Base-by-base conservation (phyloP, 169 alveolate genomes). In the Plasmodium billcollinsi region DNA sequence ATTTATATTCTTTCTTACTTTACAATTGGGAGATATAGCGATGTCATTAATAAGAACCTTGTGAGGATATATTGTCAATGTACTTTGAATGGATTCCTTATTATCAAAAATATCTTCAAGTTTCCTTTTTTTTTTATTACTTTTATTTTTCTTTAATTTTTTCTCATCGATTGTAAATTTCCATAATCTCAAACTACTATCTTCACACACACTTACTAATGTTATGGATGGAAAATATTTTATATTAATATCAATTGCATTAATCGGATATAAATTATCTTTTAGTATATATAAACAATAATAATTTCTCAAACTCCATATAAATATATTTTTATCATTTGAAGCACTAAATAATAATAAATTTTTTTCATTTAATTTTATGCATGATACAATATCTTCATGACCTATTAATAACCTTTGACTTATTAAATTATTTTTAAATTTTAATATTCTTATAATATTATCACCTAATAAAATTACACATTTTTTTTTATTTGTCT, bases 141-240 rank as follows among this genome's bases (percentile, higher is more conserved):
- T 62, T 3, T 24, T 73, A 20, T 70, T 72, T 11, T 49, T 65
- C 59, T 85, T 49, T 47, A 71, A 24, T 8, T 26, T 62, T 7
- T 70, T 76, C 18, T 47, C 18, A 6, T 85, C 56, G 14, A 85
- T 20, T 18, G 33, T 29, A 71, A 59, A 85, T 14, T 59, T 85
- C 92, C 92, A 85, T 18, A 85, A 20, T 45, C 72, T 85, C 26
- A 85, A 71, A 85, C 92, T 71, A 52, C 70, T 71, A 18, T 85
- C 92, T 52, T 85, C 92, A 85, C 92, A 85, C 20, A 85, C 92
- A 71, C 92, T 85, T 43, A 85, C 92, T 4, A 85, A 47, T 24
- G 72, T 43, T 24, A 72, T 43, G 8, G 50, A 43, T 18, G 92
- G 92, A 20, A 58, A 85, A 20, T 54, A 43, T n/a, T 61, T 85